Percentiles rank a stretch among this genome's conserved stretches.
Evolutionary conservation across 257 asterid genomes (phyloP).

Genomic region (Solanum boliviense): DNA sequence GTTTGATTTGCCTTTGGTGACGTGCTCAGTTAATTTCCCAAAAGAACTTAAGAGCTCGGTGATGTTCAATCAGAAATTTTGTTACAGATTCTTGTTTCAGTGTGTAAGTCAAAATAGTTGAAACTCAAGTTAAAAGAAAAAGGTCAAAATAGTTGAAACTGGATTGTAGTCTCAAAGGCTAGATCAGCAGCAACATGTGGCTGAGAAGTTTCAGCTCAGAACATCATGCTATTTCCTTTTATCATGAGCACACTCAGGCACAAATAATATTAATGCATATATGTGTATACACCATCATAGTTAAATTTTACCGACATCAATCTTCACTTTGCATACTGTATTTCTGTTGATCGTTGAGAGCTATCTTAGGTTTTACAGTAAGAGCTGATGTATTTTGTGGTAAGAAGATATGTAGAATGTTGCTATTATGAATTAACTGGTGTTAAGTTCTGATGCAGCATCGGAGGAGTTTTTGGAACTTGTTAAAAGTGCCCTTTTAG

Average conservation of each 20-base stretch:
- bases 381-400: background rate
- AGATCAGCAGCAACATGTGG: background rate
- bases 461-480: conserved; percentile 98
- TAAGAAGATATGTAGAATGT: background rate
- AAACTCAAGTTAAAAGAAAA: background rate
- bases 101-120: background rate
- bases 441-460: conserved; percentile 43
- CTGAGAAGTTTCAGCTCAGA: background rate
- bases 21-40: background rate
- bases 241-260: background rate
- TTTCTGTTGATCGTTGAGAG: background rate
- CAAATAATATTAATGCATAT: background rate
- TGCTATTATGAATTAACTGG: background rate
- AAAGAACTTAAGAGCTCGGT: background rate
- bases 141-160: background rate
- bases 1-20: background rate
- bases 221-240: background rate
- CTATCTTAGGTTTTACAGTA: background rate
- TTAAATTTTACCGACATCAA: background rate
- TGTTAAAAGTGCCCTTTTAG: conserved; percentile 88
- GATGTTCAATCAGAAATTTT: background rate
- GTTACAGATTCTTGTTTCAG: background rate
- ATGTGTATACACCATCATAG: background rate
- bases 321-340: background rate
- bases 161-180: background rate